Percentiles rank a stretch among this genome's conserved stretches.
These are phyloP conservation scores for Apiospora phragmitis DNA, from an alignment of 2,329 filamentous ascomycete species.

Conservation along the genomic window DNA sequence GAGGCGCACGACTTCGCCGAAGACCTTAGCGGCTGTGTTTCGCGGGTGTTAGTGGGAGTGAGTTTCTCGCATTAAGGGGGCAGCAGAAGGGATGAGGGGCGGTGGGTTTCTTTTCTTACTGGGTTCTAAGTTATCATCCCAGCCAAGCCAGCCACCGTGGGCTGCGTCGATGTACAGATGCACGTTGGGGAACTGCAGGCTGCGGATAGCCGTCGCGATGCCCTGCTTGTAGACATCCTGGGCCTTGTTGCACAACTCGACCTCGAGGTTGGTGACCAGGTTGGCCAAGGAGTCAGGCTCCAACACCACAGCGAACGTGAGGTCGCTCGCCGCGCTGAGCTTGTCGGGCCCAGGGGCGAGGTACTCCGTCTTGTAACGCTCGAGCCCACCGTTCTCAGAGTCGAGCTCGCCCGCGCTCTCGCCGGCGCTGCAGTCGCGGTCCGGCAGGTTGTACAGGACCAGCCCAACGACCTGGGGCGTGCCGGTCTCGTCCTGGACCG, in stretches of 20 bases:
- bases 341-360: slow-evolving; percentile 48
- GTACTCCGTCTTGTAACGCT: slow-evolving; percentile 54
- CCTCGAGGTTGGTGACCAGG: slow-evolving; percentile 56
- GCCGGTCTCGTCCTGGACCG: slow-evolving; percentile 33
- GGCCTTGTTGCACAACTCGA: slow-evolving; percentile 50
- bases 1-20: slow-evolving; percentile 50
- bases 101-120: slow-evolving; percentile 26
- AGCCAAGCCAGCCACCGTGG: slow-evolving; percentile 62
- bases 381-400: slow-evolving; percentile 42
- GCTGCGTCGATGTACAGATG: slow-evolving; percentile 61
- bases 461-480: slow-evolving; percentile 39
- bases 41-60: background rate
- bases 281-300: slow-evolving; percentile 62
- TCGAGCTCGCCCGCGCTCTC: slow-evolving; percentile 60
- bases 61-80: background rate
- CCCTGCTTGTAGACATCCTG: slow-evolving; percentile 50
- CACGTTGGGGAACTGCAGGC: slow-evolving; percentile 58
- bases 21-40: slow-evolving; percentile 39
- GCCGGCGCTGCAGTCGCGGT: slow-evolving; percentile 59
- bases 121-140: slow-evolving; percentile 54
- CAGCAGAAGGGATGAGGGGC: background rate
- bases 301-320: slow-evolving; percentile 47
- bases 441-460: slow-evolving; percentile 60
- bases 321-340: slow-evolving; percentile 46
- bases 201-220: slow-evolving; percentile 52